phyloP scores from a whole-genome alignment of 306 rosid genomes.

The Hylodesmum podocarpum region DNA sequence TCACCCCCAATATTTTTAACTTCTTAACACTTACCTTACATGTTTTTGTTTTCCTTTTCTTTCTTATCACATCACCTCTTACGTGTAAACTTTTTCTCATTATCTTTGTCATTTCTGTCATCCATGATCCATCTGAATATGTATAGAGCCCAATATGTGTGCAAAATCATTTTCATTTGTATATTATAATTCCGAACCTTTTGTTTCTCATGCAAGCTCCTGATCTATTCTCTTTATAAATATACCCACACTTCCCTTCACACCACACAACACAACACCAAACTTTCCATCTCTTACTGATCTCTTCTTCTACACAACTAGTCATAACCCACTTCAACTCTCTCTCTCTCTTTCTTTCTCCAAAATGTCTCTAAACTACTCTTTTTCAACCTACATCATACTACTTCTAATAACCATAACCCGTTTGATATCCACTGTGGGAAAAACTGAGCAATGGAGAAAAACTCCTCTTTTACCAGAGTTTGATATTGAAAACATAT shows the following conservation, averaged over 20 bases:
- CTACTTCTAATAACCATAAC: conserved; percentile 36
- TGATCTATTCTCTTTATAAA: conserved; percentile 15
- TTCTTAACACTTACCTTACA: neutral
- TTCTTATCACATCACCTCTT: neutral
- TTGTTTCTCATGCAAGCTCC: conserved; percentile 34
- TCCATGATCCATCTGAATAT: neutral
- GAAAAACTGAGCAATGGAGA: conserved; percentile 41
- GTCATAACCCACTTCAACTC: neutral
- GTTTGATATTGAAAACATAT: neutral
- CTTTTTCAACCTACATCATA: conserved; percentile 24
- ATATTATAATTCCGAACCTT: neutral
- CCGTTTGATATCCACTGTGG: conserved; percentile 40
- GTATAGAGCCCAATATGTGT: neutral
- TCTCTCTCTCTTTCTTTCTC: neutral
- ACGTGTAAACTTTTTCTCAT: neutral
- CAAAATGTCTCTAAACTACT: conserved; percentile 43
- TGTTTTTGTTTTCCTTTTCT: neutral
- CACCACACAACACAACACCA: neutral
- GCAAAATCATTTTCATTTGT: neutral
- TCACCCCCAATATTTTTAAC: neutral
- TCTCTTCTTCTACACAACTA: neutral
- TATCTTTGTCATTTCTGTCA: neutral
- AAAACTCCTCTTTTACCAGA: conserved; percentile 22
- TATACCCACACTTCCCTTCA: neutral
- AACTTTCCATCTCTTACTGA: neutral